Conservation (phyloP, 2,329 filamentous ascomycete genomes). For the Neonectria punicea region DNA sequence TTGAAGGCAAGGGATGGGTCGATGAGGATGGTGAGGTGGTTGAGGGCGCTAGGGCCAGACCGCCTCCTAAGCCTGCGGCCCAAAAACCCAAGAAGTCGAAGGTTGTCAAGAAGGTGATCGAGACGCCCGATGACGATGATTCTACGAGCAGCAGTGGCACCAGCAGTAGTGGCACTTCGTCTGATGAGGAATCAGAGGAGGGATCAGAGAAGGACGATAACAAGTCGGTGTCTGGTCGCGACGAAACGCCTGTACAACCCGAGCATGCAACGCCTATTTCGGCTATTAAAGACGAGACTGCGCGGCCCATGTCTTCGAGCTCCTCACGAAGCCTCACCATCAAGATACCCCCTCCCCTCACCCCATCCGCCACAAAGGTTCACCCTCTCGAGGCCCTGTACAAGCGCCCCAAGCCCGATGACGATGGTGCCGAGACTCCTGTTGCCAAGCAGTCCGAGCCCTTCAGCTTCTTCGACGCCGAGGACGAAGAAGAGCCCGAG, state of each 20-base stretch:
- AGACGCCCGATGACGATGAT: constrained; percentile 44
- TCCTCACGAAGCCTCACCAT: constrained; percentile 64
- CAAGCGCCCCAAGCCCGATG: constrained; percentile 71
- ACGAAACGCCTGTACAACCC: constrained; percentile 18
- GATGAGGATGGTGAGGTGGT: constrained; percentile 81
- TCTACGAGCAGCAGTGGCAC: constrained; percentile 47
- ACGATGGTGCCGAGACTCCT: constrained; percentile 47
- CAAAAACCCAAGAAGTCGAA: constrained; percentile 39
- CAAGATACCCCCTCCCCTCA: constrained; percentile 61
- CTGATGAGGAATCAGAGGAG: constrained; percentile 47
- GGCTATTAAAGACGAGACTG: constrained; percentile 43
- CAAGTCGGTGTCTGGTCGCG: constrained; percentile 30
- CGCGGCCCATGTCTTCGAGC: constrained; percentile 61
- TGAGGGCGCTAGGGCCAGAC: constrained; percentile 63
- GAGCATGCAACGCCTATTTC: constrained; percentile 37
- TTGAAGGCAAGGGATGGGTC: constrained; percentile 90
- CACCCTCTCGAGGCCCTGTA: constrained; percentile 94
- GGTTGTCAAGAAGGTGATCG: constrained; percentile 30
- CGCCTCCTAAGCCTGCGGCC: constrained; percentile 29
- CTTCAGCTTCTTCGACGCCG: constrained; percentile 82
- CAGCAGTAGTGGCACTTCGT: constrained; percentile 49
- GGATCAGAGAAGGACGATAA: constrained; percentile 37
- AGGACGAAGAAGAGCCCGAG: constrained; percentile 57
- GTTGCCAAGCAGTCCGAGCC: constrained; percentile 58
- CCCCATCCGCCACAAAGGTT: constrained; percentile 62